Percentiles rank a stretch among this genome's conserved stretches.
phyloP scores from a whole-genome alignment of 2,329 filamentous ascomycete genomes.

The Chlorencoelia australis region DNA sequence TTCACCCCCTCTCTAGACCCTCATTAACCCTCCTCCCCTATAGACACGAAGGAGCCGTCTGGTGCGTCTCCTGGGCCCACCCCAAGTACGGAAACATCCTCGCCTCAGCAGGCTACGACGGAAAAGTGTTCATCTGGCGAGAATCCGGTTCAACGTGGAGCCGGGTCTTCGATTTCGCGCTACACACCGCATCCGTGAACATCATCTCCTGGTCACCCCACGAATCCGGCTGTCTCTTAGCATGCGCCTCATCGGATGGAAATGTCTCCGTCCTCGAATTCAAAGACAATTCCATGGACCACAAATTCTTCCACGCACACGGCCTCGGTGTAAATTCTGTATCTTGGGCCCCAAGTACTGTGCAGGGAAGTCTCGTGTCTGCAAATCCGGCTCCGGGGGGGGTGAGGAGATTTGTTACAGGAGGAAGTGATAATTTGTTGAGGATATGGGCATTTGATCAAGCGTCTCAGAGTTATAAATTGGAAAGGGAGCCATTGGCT shows the following conservation, averaged over 20 bases:
- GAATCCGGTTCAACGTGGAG: constrained; percentile 70
- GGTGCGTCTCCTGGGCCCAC: constrained; percentile 97
- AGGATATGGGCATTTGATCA: constrained; percentile 84
- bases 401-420: constrained; percentile 81
- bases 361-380: constrained; percentile 72
- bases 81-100: constrained; percentile 98
- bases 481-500: constrained; percentile 52
- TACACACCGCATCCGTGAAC: constrained; percentile 95
- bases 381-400: constrained; percentile 53
- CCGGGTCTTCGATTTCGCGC: constrained; percentile 82
- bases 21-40: constrained; percentile 11
- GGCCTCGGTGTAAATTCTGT: constrained; percentile 92
- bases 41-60: constrained; percentile 94
- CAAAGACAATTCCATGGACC: constrained; percentile 88
- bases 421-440: constrained; percentile 85
- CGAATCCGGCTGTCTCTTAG: constrained; percentile 87
- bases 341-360: constrained; percentile 81
- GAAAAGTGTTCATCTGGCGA: constrained; percentile 97
- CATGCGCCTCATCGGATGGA: constrained; percentile 89
- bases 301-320: constrained; percentile 84
- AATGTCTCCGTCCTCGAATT: constrained; percentile 92
- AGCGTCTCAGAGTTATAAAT: constrained; percentile 49
- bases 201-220: constrained; percentile 97
- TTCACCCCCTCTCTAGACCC: background rate
- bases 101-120: constrained; percentile 90